Base-by-base conservation (phyloP, 768 basidiomycete species). In the Paxillus involutus region DNA sequence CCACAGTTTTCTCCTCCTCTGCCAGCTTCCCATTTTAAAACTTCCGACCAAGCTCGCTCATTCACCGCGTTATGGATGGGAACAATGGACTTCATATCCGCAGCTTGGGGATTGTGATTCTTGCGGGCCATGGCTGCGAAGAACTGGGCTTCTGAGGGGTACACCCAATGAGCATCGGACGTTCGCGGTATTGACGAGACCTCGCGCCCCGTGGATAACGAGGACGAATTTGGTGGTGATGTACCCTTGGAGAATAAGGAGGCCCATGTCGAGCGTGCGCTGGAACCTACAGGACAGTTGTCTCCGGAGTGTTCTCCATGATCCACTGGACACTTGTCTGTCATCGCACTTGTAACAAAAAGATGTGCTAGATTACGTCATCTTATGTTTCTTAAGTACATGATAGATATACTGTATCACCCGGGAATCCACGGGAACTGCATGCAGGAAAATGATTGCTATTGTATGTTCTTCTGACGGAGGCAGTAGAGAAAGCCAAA, bases 41-140 rank as follows among this genome's bases (percentile, higher is more conserved):
- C 78, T 70, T 93, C 88, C 17, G 76, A 72, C 93, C 93, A 96
- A 3, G 91, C 89, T 50, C 86, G 85, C 73, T 98, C 97, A 69
- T 99, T 99, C 51, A 98, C 97, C 36, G 96, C 96, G 66, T 99
- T 99, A 72, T 99, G 97, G 47, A 99, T 99, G 13, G 95, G 96
- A 19, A 99, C 94, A 64, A 99, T 88, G 29, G 91, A 89, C 64
- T 81, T 84, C 95, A 98, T 98, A 73, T 98, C 96, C n/a, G 78
- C 67, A 19, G 88, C 80, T 30, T 85, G 80, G 4, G 95, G 95
- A 51, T 88, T 84, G 69, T 97, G 91, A 63, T 97, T 86, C 75
- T 98, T 98, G 55, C 96, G 85, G 53, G 86, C 82, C 88, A 99
- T 94, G 17, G 97, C 96, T n/a, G 89, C 80, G 71, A 90, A 98